Percentiles rank a stretch among this genome's conserved stretches.
Evolutionary conservation across 2,329 filamentous ascomycete genomes (phyloP).

Genomic region (Diplodia mutila): DNA sequence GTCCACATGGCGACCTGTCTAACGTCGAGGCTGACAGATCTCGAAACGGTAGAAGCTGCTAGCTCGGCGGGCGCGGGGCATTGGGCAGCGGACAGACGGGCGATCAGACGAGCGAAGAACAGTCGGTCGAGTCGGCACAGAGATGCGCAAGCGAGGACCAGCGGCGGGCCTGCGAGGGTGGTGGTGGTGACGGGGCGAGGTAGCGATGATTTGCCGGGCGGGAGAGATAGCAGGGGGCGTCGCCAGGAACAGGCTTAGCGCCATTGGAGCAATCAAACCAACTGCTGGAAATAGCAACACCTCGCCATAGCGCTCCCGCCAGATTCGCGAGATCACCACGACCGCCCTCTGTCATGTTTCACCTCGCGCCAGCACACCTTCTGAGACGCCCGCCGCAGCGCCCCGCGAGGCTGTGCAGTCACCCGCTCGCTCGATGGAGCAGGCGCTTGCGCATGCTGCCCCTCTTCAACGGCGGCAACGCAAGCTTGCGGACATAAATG

Average conservation of each 20-base stretch:
- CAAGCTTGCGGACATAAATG: neutral
- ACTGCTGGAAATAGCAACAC: constrained; percentile 3
- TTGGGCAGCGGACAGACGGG: neutral
- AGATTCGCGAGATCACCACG: constrained; percentile 18
- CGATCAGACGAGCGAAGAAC: neutral
- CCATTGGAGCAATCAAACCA: neutral
- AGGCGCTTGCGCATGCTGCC: neutral
- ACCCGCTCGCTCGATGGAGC: neutral
- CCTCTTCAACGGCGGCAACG: neutral
- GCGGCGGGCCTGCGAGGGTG: too few species aligned
- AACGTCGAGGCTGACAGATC: constrained; percentile 6
- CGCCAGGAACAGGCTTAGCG: constrained; percentile 20
- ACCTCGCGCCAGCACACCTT: neutral
- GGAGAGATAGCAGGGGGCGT: neutral
- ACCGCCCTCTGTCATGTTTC: neutral
- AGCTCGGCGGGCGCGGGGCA: neutral
- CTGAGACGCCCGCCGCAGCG: constrained; percentile 2
- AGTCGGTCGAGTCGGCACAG: neutral
- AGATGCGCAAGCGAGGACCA: constrained; percentile 9
- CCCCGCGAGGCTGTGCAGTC: neutral
- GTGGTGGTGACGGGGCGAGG: neutral
- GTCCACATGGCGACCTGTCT: constrained; percentile 1
- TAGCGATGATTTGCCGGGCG: neutral
- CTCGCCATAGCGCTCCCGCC: neutral
- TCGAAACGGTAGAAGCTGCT: constrained; percentile 4